phyloP scores from a whole-genome alignment of 2,329 filamentous ascomycete species.

The Fusarium austroafricanum region DNA sequence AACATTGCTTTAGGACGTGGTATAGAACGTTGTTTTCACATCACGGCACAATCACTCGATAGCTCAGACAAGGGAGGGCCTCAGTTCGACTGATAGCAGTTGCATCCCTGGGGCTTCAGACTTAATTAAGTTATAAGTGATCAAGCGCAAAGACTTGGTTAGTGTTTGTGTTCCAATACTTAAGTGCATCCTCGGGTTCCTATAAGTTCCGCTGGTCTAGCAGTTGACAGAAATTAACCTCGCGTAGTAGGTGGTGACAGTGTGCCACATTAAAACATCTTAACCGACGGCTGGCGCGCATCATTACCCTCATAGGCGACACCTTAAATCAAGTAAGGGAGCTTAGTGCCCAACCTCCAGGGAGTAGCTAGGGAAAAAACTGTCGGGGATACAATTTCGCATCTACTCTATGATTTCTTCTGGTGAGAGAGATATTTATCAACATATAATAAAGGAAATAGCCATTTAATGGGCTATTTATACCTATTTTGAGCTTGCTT shows the following conservation, averaged over 20 bases:
- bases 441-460: background rate
- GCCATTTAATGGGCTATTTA: background rate
- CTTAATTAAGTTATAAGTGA: background rate
- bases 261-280: conserved; percentile 32
- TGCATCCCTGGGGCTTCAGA: background rate
- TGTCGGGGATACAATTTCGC: background rate
- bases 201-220: conserved; percentile 17
- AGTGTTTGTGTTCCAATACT: background rate
- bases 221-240: conserved; percentile 30
- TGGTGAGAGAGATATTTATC: background rate
- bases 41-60: conserved; percentile 30
- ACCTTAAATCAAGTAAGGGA: conserved; percentile 12
- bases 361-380: background rate
- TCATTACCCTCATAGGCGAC: conserved; percentile 25
- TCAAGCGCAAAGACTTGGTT: background rate
- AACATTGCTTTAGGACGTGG: conserved; percentile 6
- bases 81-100: background rate
- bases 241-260: conserved; percentile 25
- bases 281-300: conserved; percentile 30
- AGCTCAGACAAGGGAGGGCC: conserved; percentile 10
- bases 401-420: background rate
- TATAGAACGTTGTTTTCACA: conserved; percentile 32
- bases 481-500: background rate
- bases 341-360: conserved; percentile 29
- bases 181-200: conserved; percentile 2